phyloP scores from a whole-genome alignment of 805 yeast genomes.

The Ogataea allantospora region DNA sequence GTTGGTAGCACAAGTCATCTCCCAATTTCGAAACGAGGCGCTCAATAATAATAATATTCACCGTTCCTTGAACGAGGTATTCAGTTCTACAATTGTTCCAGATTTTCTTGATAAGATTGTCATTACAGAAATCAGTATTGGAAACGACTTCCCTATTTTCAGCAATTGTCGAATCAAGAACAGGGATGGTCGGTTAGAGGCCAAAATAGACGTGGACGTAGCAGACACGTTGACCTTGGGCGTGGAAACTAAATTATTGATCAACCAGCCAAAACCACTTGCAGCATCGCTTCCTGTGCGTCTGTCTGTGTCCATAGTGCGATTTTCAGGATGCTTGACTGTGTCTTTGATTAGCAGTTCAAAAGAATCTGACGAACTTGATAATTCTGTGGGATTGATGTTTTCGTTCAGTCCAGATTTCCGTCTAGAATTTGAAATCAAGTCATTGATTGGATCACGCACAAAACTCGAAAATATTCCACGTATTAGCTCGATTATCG shows the following conservation, averaged over 20 bases:
- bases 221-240: conserved; percentile 86
- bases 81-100: conserved; percentile 64
- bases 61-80: conserved; percentile 67
- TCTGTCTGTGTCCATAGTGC: conserved; percentile 79
- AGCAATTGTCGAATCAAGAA: conserved; percentile 80
- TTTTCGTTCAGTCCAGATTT: conserved; percentile 92
- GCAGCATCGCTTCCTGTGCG: conserved; percentile 87
- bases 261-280: conserved; percentile 79
- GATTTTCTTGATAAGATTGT: conserved; percentile 75
- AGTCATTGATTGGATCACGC: conserved; percentile 87
- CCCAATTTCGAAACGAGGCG: conserved; percentile 89
- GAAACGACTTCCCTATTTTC: conserved; percentile 92
- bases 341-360: conserved; percentile 53
- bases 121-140: conserved; percentile 86
- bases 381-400: conserved; percentile 61
- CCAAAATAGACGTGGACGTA: conserved; percentile 86
- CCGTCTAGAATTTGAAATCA: conserved; percentile 82
- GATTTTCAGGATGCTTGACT: conserved; percentile 87
- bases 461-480: conserved; percentile 93
- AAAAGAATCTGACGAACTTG: conserved; percentile 11
- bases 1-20: conserved; percentile 83
- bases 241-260: conserved; percentile 71
- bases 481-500: conserved; percentile 80
- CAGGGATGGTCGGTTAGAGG: conserved; percentile 61
- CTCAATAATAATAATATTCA: conserved; percentile 79